Base-by-base conservation (phyloP, 257 asterid species). In the Ehretia macrophylla region DNA sequence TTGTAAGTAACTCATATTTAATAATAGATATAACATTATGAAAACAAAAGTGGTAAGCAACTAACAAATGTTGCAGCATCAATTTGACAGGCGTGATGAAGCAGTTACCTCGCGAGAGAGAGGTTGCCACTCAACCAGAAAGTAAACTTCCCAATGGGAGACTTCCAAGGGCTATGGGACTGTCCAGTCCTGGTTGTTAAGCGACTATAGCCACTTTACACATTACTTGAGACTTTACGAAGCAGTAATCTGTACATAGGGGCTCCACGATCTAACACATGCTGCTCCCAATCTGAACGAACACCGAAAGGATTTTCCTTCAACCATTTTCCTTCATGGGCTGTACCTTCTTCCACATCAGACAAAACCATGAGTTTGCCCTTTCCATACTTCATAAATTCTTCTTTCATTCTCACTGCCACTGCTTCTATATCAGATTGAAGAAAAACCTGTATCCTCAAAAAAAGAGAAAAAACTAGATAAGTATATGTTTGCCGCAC, bases 341-440 rank as follows among this genome's bases (percentile, higher is more conserved):
- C 37, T 44, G 48, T 49, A 52, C 14, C 42, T 42, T 40, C 60
- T 21, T 67, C 77, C 11, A 54, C 50, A 65, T 71, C 63, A 14
- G 73, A 63, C 68, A 62, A 38, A 44, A 86, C 50, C 56, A 45
- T 58, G 35, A 92, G 87, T 72, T 76, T 79, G 59, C 95, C 93
- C 56, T 84, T 78, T 14, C 96, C 81, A 63, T 84, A 70, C 60
- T 75, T 71, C 21, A 75, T 53, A 63, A 92, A 88, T 57, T 85
- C 88, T 6, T 68, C 75, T 68, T 81, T 92, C 96, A 92, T 92
- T 65, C 93, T 75, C 58, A 71, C 22, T 39, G 86, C 85, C 6
- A 92, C 95, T 48, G 69, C 86, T 84, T 92, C 83, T 55, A 92
- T 73, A 66, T 92, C 98, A 60, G 98, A 88, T 69, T 92, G 98